Percentiles rank a stretch among this genome's conserved stretches.
These are phyloP conservation scores for Macaranga tanarius DNA, from an alignment of 441 rosid species.

Conservation along the genomic window DNA sequence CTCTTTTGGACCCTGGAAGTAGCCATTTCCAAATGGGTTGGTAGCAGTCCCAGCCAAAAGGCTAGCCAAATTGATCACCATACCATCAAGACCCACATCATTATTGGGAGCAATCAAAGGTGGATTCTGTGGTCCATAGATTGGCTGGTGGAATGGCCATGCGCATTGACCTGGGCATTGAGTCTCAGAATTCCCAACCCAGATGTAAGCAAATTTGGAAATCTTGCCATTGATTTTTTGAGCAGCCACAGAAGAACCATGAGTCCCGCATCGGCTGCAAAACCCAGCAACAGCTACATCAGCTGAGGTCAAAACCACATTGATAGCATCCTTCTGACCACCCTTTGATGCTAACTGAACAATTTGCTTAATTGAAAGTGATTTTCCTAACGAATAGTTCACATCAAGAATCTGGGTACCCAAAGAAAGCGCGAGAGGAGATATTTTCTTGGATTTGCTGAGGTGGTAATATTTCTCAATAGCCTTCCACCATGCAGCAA, in stretches of 20 bases:
- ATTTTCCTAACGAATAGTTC: constrained; percentile 53
- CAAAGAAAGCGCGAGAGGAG: constrained; percentile 32
- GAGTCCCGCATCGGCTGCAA: constrained; percentile 65
- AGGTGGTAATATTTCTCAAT: constrained; percentile 50
- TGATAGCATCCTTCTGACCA: constrained; percentile 48
- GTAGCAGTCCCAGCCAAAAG: constrained; percentile 57
- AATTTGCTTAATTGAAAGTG: constrained; percentile 42
- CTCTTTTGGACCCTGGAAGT: constrained; percentile 48
- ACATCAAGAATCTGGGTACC: constrained; percentile 50
- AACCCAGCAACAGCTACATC: constrained; percentile 61
- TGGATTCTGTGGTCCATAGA: constrained; percentile 47
- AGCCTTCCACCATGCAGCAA: constrained; percentile 62
- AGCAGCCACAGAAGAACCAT: constrained; percentile 41
- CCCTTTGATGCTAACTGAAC: constrained; percentile 42
- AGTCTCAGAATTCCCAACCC: constrained; percentile 56
- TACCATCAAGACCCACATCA: constrained; percentile 55
- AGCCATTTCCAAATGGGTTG: constrained; percentile 58
- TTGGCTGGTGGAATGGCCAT: constrained; percentile 64
- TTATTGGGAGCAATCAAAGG: constrained; percentile 53
- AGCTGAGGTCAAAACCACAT: constrained; percentile 54
- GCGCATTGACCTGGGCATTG: constrained; percentile 64
- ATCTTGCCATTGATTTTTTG: constrained; percentile 7
- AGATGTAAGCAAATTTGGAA: constrained; percentile 39
- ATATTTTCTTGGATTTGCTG: constrained; percentile 21
- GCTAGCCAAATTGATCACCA: constrained; percentile 50